Conservation (phyloP, 2,329 filamentous ascomycete genomes). For the Aureobasidium sp. region DNA sequence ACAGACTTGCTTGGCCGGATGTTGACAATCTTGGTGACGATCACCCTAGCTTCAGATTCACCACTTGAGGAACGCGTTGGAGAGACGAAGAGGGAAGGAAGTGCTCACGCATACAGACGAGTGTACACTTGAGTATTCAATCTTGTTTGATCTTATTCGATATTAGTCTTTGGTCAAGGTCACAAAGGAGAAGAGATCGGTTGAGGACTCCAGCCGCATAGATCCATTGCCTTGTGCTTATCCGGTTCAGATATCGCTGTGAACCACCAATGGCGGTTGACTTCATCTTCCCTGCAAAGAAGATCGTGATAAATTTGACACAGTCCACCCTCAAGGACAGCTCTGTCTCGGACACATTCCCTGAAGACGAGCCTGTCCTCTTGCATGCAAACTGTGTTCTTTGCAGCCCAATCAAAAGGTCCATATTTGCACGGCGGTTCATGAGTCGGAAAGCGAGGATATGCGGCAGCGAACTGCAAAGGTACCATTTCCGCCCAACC, state of each 20-base stretch:
- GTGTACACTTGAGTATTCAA: neutral
- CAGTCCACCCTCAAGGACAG: neutral
- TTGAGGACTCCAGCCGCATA: neutral
- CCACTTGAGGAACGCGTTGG: neutral
- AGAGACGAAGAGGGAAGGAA: neutral
- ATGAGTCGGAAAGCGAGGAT: neutral
- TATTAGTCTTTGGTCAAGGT: too few relatives aligned
- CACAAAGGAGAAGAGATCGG: neutral
- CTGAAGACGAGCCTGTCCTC: neutral
- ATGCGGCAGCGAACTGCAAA: neutral
- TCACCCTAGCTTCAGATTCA: slow-evolving; percentile 44
- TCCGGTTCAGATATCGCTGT: neutral
- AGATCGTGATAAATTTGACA: neutral
- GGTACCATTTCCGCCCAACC: neutral
- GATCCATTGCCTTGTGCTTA: neutral
- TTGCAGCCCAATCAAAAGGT: neutral
- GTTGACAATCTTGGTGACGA: slow-evolving; percentile 46
- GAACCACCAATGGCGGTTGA: neutral
- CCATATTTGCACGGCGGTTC: neutral
- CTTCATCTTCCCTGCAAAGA: neutral
- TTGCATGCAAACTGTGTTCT: neutral
- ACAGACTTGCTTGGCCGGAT: slow-evolving; percentile 36
- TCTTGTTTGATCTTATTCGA: too few relatives aligned
- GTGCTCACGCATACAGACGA: neutral
- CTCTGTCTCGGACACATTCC: neutral